Evolutionary conservation across 2,329 filamentous ascomycete species (phyloP).

Genomic region (Cladosporium sp.): DNA sequence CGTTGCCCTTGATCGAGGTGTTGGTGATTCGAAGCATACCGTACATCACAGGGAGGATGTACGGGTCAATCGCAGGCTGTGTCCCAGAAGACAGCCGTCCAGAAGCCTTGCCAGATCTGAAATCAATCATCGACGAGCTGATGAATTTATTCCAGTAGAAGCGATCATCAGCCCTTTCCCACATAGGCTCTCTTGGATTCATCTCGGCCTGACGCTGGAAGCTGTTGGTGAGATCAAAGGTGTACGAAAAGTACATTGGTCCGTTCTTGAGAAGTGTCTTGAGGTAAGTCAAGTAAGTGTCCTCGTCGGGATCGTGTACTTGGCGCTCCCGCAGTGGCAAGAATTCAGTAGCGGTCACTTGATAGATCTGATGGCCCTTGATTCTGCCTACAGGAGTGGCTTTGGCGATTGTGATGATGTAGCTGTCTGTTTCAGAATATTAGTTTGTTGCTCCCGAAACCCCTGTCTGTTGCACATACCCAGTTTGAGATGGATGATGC

Average conservation of each 20-base stretch:
- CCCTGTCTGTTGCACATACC: constrained; percentile 50
- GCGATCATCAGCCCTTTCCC: constrained; percentile 89
- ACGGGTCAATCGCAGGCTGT: constrained; percentile 79
- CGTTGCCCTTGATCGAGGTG: constrained; percentile 78
- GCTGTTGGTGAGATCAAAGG: constrained; percentile 91
- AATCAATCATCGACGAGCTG: constrained; percentile 86
- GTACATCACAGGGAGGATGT: constrained; percentile 91
- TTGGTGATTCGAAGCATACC: constrained; percentile 91
- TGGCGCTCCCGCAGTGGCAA: constrained; percentile 88
- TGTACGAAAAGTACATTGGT: constrained; percentile 98
- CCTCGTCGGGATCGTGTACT: constrained; percentile 89
- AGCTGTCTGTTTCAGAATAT: constrained; percentile 66
- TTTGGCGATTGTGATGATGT: constrained; percentile 95
- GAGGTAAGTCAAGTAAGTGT: constrained; percentile 79
- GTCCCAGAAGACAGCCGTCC: constrained; percentile 61
- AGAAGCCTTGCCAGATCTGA: constrained; percentile 59
- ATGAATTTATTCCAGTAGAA: constrained; percentile 99
- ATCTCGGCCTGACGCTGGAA: constrained; percentile 88
- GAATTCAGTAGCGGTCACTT: constrained; percentile 84
- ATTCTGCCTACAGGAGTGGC: constrained; percentile 84
- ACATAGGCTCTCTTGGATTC: constrained; percentile 69
- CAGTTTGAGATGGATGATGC: constrained; percentile 87
- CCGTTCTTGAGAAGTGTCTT: constrained; percentile 76
- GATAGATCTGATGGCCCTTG: constrained; percentile 96
- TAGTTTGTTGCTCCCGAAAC: constrained; percentile 13